Evolutionary conservation across 345 rosid species (phyloP), one percentile per base, ranked within the genome.

Genomic region (Boechera retrofracta): DNA sequence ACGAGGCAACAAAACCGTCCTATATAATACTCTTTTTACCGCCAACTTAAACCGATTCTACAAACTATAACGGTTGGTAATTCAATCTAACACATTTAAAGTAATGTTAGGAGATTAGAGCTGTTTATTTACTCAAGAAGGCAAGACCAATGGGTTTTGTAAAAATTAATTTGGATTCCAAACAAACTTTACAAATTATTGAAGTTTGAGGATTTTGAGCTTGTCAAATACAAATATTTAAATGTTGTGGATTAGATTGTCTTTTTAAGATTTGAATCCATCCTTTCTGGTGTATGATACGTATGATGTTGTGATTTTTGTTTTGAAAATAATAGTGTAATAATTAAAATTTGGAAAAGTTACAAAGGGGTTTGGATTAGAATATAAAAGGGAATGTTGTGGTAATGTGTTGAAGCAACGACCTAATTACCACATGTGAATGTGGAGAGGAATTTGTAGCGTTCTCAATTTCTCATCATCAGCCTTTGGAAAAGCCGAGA

Each of bases 381-480:
- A 35, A 31, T n/a, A 59, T 5, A 8, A 36, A 51, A 61, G 36
- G 74, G 69, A 69, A 69, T 76, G 32, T 13, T 21, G 5, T 53
- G 41, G 49, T 63, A 29, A 54, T 53, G 3, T 41, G 64, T 26
- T 35, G 52, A 77, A 77, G 80, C 71, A 62, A 77, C 16, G 8
- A 54, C 5, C 49, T 18, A 26, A 69, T 44, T 44, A 54, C 58
- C 57, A 62, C 69, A 21, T 61, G 80, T 69, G 64, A 54, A 76
- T 31, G 47, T 47, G 32, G 9, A 76, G 79, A 52, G 12, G 48
- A 44, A 63, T 28, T 39, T 54, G 42, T 44, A 35, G 24, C 8
- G 32, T 61, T 68, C 8, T 74, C 4, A 38, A 38, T 41, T 12
- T 6, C 16, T 35, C 56, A 44, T 35, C 56, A 44, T 54, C 8